Base-by-base conservation (phyloP, 2,329 filamentous ascomycete genomes). In the Cryphonectria nitschkei region DNA sequence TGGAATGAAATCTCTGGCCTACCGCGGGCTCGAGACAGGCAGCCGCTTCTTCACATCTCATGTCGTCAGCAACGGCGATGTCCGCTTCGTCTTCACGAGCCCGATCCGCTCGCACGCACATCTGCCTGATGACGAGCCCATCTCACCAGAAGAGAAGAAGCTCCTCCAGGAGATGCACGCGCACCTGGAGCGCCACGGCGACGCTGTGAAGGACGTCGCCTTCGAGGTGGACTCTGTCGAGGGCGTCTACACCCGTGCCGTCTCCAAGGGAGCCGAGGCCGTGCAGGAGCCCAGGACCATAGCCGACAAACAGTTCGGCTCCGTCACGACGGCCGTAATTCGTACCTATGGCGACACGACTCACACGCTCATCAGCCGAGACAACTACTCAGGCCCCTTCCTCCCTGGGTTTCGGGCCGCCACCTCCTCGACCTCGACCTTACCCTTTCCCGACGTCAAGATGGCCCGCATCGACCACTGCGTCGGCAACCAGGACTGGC, bases 401-500 rank as follows among this genome's bases (percentile, higher is more conserved):
- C 85, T 98, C 65, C 95, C 95, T 0, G 94, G 94, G 11, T 98
- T 92, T 84, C 88, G 90, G 61, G 80, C 87, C 8, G 87, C 86
- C 56, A 82, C 80, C 62, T 78, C 79, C 68, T 75, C 79, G 70
- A 79, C 81, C 2, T 77, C 80, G 37, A 80, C 78, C 29, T 75
- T 83, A 14, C 62, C 80, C 39, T 83, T 93, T 32, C 93, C 94
- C 0, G 76, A 83, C 0, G 88, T 97, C 19, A 80, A 84, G 13
- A 87, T 97, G 68, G 87, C 88, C 73, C 89, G 89, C 75, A 94
- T 98, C 82, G 95, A 98, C 83, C 95, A 98, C 86, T 98, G 95
- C 81, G 95, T 98, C 76, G 95, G 95, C 75, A 98, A 98, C 85
- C 95, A 98, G 84, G 92, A 94, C 81, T 98, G 95, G 95, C 87